Conservation (phyloP, 2,329 filamentous ascomycete species). For the Parafenestella ontariensis region DNA sequence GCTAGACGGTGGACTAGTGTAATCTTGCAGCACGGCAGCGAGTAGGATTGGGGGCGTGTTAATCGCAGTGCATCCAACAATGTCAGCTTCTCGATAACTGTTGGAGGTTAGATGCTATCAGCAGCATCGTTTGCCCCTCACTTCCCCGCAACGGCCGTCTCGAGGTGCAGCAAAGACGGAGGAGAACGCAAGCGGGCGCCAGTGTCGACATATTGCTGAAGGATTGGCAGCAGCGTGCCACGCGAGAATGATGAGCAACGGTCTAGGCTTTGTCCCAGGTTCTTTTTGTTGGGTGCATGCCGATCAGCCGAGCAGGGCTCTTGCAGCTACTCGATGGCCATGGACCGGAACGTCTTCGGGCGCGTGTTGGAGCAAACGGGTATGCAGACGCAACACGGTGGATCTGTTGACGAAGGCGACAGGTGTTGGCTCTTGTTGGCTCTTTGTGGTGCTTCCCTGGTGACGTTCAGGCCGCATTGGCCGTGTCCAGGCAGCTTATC, state of each 20-base stretch:
- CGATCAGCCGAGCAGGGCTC: constrained; percentile 18
- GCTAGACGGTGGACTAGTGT: constrained; percentile 28
- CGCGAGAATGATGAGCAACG: constrained; percentile 12
- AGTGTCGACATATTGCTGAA: not conserved
- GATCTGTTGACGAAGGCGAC: constrained; percentile 8
- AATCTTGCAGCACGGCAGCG: constrained; percentile 19
- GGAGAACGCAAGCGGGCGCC: not conserved
- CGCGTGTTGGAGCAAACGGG: constrained; percentile 2
- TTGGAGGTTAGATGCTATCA: not conserved
- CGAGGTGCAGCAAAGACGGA: constrained; percentile 1
- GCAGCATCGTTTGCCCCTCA: not conserved
- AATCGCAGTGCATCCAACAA: not conserved
- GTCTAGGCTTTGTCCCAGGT: constrained; percentile 15
- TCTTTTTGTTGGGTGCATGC: constrained; percentile 25
- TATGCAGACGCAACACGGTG: constrained; percentile 4
- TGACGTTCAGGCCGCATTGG: constrained; percentile 8
- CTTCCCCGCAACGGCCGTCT: constrained; percentile 1
- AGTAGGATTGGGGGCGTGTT: constrained; percentile 9
- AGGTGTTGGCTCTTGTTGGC: not conserved
- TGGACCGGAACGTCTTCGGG: not conserved
- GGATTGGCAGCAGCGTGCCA: constrained; percentile 4
- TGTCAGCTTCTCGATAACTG: not conserved
- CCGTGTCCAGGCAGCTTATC: not conserved
- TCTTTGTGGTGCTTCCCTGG: not conserved
- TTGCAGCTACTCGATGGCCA: constrained; percentile 15